Percentiles rank a stretch among this genome's conserved stretches.
Conservation (phyloP, 257 asterid species). For the Thymus mandschuricus region DNA sequence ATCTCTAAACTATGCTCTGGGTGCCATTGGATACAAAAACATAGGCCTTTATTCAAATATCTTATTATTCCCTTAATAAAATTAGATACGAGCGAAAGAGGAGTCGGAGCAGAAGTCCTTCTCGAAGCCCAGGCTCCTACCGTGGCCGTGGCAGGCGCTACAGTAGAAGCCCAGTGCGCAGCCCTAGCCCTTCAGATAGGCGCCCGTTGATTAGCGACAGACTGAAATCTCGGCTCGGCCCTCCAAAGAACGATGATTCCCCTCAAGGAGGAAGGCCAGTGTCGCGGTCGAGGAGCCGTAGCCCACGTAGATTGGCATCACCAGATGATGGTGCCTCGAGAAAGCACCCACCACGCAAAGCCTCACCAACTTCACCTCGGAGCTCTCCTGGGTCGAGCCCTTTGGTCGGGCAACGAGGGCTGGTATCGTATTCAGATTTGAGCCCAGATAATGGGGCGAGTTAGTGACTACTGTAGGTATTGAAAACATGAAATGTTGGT, state of each 20-base stretch:
- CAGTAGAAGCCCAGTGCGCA: constrained; percentile 71
- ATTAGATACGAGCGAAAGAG: constrained; percentile 67
- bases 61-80: not conserved
- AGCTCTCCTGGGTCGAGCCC: constrained; percentile 62
- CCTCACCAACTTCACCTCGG: constrained; percentile 37
- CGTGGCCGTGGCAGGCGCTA: constrained; percentile 51
- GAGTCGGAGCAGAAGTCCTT: constrained; percentile 69
- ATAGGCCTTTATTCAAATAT: too few relatives aligned
- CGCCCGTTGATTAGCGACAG: constrained; percentile 58
- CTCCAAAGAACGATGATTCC: constrained; percentile 34
- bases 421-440: constrained; percentile 79
- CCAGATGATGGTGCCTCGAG: constrained; percentile 46
- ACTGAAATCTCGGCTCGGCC: constrained; percentile 88
- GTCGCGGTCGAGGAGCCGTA: constrained; percentile 61
- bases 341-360: constrained; percentile 42
- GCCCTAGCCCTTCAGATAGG: constrained; percentile 63
- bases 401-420: constrained; percentile 57
- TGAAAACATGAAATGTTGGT: constrained; percentile 4
- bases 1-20: not conserved
- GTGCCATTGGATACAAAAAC: too few relatives aligned
- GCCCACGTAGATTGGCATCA: constrained; percentile 55
- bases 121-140: constrained; percentile 71
- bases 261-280: constrained; percentile 46
- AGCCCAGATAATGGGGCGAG: constrained; percentile 58
- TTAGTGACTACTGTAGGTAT: constrained; percentile 31